These are phyloP conservation scores for Sporothrix luriei DNA, from an alignment of 2,329 filamentous ascomycete genomes.

Conservation along the genomic window DNA sequence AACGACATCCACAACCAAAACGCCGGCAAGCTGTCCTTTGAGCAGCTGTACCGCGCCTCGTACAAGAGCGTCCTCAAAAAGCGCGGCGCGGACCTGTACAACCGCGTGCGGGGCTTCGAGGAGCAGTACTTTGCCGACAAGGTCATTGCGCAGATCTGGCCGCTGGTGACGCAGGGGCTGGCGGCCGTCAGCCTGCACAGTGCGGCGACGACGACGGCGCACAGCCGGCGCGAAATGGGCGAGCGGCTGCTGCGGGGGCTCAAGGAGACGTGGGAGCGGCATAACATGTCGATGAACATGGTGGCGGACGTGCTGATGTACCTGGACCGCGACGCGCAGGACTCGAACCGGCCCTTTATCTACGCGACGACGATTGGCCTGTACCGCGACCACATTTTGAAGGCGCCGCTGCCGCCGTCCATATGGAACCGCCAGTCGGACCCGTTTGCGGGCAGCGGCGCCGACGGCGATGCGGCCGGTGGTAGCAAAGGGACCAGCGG, in stretches of 20 bases:
- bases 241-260: constrained; percentile 80
- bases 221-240: constrained; percentile 77
- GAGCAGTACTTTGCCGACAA: constrained; percentile 74
- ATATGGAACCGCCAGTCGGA: constrained; percentile 27
- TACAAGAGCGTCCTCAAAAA: constrained; percentile 94
- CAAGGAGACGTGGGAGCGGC: constrained; percentile 80
- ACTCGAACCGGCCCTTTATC: constrained; percentile 72
- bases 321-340: constrained; percentile 80
- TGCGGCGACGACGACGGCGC: constrained; percentile 62
- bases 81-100: constrained; percentile 79
- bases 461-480: neutral
- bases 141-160: constrained; percentile 70
- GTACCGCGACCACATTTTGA: constrained; percentile 83
- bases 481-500: neutral
- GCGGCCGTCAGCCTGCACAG: constrained; percentile 62
- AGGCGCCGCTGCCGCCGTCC: constrained; percentile 46
- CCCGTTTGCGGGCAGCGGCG: neutral
- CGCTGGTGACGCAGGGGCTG: constrained; percentile 70
- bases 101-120: constrained; percentile 78
- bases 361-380: constrained; percentile 83
- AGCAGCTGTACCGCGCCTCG: constrained; percentile 88
- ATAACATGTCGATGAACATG: constrained; percentile 95
- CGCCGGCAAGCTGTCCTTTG: constrained; percentile 86
- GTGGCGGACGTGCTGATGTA: constrained; percentile 76
- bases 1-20: constrained; percentile 90